Evolutionary conservation across 371 early-diverging fungal genomes (phyloP), one percentile per base, ranked within the genome.

Genomic region (Mortierella sp.): DNA sequence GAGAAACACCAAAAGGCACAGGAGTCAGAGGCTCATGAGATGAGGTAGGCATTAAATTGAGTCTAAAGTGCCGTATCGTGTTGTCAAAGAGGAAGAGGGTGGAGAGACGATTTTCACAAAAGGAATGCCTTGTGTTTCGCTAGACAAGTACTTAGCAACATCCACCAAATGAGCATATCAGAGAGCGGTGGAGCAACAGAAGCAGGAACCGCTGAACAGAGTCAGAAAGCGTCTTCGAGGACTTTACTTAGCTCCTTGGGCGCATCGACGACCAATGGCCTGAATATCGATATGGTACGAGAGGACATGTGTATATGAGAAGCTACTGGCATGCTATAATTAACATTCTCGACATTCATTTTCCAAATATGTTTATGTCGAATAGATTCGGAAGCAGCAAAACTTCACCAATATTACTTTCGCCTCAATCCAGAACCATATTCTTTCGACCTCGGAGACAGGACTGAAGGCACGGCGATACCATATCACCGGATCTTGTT

Each of bases 11-110:
- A 69, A 41, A 56, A 64, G 24, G 47, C 27, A 9, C 70, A 64
- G 15, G 69, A 69, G 23, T 26, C 44, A 12, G 76, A 76, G n/a
- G 70, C 65, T n/a, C 47, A 49, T 34, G 70, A 76, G 46, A 70
- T 76, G 70, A 76, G 70, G 76, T 70, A 67, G n/a, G n/a, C n/a
- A n/a, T n/a, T n/a, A n/a, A n/a, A n/a, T n/a, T n/a, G n/a, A n/a
- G n/a, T n/a, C n/a, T n/a, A n/a, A n/a, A n/a, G n/a, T n/a, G n/a
- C n/a, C n/a, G n/a, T n/a, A n/a, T n/a, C n/a, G n/a, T n/a, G n/a
- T n/a, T n/a, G n/a, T n/a, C n/a, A n/a, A n/a, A n/a, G n/a, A n/a
- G n/a, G n/a, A n/a, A n/a, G n/a, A n/a, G n/a, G n/a, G n/a, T n/a
- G n/a, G n/a, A n/a, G n/a, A n/a, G n/a, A n/a, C n/a, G 32, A 32